Base-by-base conservation (phyloP, 2,329 filamentous ascomycete genomes). In the Fonsecaea nubica region DNA sequence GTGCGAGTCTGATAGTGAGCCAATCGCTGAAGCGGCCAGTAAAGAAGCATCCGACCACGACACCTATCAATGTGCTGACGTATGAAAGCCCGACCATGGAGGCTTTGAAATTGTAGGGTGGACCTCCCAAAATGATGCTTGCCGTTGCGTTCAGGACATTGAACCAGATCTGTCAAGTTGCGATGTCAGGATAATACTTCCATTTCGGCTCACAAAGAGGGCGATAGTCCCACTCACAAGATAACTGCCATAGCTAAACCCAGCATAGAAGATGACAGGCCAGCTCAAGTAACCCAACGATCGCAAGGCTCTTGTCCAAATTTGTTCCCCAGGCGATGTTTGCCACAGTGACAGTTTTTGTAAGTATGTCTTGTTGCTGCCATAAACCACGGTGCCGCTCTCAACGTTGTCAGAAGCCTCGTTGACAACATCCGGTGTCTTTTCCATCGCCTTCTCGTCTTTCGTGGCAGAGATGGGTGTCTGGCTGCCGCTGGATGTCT, bases 61-160 rank as follows among this genome's bases (percentile, higher is more conserved):
- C 66, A 15, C 70, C 70, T 18, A 72, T 67, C 13, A 58, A 58
- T 10, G 61, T 74, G 1, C 76, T 75, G 4, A 81, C 57, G 64
- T 80, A 81, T 12, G 72, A 69, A 0, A 80, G 65, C 7, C 79
- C 79, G 54, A 81, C 79, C 71, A 79, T 78, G 36, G 73, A 75
- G 9, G 79, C 68, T 6, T 69, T 63, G 71, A 80, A 81, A 66
- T 75, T 74, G 72, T 81, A 81, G 0, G 76, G 75, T 2, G 73
- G 65, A n/a, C 71, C 74, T 35, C 63, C 65, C 5, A 81, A 75
- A 62, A 80, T 79, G 1, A 80, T 70, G 1, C 77, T 80, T 1
- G 78, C 72, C 1, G 80, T 81, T 4, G 73, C 79, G 66, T 81
- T 81, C 62, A 81, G 76, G 12, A 81, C 78, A 67, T 80, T 80